These are phyloP conservation scores for Bipolaris oryzae DNA, from an alignment of 2,329 filamentous ascomycete species.

Conservation along the genomic window DNA sequence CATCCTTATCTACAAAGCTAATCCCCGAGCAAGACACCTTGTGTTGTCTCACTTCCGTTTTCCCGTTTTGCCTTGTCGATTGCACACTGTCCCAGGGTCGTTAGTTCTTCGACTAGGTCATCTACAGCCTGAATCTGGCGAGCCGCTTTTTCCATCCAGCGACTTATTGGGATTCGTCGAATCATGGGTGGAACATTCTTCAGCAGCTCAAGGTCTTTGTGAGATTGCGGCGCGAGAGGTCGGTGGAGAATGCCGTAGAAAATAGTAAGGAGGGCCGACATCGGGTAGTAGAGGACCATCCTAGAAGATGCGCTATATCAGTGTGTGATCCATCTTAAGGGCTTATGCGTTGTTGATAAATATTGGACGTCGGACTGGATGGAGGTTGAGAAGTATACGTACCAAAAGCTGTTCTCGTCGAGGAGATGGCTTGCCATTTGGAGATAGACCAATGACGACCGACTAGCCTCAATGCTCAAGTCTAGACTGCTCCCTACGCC, in stretches of 20 bases:
- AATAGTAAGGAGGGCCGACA: neutral
- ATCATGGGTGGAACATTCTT: neutral
- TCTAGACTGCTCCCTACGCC: neutral
- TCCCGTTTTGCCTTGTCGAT: neutral
- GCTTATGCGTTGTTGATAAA: neutral
- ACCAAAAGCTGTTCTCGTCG: neutral
- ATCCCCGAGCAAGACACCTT: neutral
- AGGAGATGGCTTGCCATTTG: conserved; percentile 1
- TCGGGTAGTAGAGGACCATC: conserved; percentile 1
- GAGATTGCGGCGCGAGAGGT: neutral
- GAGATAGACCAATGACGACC: neutral
- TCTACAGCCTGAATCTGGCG: neutral
- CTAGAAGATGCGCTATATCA: neutral
- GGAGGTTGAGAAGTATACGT: neutral
- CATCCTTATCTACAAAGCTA: neutral
- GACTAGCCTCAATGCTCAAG: neutral
- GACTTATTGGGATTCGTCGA: neutral
- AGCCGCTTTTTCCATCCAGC: neutral
- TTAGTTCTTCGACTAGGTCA: neutral
- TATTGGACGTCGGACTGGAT: neutral
- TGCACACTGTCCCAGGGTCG: neutral
- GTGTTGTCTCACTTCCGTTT: neutral
- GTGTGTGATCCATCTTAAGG: neutral
- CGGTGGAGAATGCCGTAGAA: neutral
- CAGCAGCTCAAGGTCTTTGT: neutral